phyloP scores from a whole-genome alignment of 768 basidiomycete species.

The Leccinum pellstonianum region DNA sequence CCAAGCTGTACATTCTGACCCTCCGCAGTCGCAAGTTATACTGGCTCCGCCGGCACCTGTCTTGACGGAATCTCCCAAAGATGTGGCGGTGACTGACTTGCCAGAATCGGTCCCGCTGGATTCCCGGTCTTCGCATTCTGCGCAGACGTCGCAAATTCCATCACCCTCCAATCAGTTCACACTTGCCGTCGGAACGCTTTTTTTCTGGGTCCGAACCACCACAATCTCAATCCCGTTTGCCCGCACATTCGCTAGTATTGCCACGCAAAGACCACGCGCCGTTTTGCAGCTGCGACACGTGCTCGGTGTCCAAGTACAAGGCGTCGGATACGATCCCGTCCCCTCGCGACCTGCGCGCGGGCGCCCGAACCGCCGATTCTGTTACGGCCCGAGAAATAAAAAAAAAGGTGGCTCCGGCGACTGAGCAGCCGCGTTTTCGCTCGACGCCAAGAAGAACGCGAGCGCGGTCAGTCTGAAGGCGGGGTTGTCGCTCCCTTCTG shows the following conservation, averaged over 20 bases:
- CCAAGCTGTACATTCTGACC: constrained; percentile 14
- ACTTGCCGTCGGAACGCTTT: not conserved
- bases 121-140: too few relatives aligned
- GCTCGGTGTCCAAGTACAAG: too few relatives aligned
- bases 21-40: too few relatives aligned
- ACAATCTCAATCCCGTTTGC: too few relatives aligned
- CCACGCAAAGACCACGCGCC: too few relatives aligned
- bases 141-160: not conserved
- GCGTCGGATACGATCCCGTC: too few relatives aligned
- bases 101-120: too few relatives aligned
- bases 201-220: not conserved
- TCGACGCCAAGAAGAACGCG: constrained; percentile 50
- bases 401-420: constrained; percentile 67
- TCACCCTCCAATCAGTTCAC: constrained; percentile 1
- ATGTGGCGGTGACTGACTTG: not conserved
- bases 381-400: too few relatives aligned
- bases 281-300: too few relatives aligned
- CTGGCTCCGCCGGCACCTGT: constrained; percentile 7
- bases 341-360: too few relatives aligned
- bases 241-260: too few relatives aligned
- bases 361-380: too few relatives aligned
- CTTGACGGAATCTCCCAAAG: constrained; percentile 25
- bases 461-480: constrained; percentile 41
- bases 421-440: constrained; percentile 65
- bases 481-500: constrained; percentile 35